Evolutionary conservation across 2,329 filamentous ascomycete genomes (phyloP).

Genomic region (Stachybotrys echinatus): DNA sequence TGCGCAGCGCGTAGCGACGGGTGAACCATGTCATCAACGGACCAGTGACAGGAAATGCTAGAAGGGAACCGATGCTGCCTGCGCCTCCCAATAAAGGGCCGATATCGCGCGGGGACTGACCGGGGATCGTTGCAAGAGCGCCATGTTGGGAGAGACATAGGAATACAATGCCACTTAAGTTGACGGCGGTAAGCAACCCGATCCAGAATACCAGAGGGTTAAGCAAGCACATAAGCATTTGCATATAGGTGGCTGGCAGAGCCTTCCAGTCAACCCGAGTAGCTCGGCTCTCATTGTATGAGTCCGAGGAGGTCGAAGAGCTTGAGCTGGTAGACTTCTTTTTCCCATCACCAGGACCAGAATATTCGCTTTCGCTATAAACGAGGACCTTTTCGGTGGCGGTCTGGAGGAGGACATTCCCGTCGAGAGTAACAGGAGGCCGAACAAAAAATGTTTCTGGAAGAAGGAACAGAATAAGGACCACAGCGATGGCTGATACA

Average conservation of each 20-base stretch:
- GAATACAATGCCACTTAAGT: background rate
- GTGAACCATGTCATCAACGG: background rate
- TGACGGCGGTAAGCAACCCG: conserved; percentile 9
- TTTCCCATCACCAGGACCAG: background rate
- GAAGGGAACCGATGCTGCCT: background rate
- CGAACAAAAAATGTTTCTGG: background rate
- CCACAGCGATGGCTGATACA: background rate
- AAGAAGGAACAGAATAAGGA: background rate
- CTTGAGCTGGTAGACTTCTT: no score
- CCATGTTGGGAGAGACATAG: background rate
- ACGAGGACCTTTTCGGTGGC: conserved; percentile 2
- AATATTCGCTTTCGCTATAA: background rate
- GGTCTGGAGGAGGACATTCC: background rate
- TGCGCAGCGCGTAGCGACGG: background rate
- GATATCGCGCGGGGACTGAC: background rate
- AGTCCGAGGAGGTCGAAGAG: background rate
- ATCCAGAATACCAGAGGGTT: conserved; percentile 15
- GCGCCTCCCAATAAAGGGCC: background rate
- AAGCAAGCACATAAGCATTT: conserved; percentile 12
- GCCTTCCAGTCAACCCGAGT: background rate
- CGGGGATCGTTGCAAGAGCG: background rate
- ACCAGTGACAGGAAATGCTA: background rate
- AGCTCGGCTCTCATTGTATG: background rate
- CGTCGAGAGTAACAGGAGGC: background rate
- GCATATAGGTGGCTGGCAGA: conserved; percentile 8